These are phyloP conservation scores for Rosellinia necatrix DNA, from an alignment of 2,329 filamentous ascomycete genomes.

Conservation along the genomic window DNA sequence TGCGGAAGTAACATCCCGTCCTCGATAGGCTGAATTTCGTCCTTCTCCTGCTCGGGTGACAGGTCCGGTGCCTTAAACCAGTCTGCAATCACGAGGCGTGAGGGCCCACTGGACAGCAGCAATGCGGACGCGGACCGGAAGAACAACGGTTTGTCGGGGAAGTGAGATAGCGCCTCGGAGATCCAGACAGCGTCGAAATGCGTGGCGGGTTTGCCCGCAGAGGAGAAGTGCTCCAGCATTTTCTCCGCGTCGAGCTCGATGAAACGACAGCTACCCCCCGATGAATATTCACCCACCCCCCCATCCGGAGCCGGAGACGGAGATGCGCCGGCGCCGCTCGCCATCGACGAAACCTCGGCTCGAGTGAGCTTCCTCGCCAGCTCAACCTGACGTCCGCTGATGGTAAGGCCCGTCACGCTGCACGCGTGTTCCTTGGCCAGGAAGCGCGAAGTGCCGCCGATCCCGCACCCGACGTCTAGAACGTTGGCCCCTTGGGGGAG, in stretches of 20 bases:
- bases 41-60: slow-evolving; percentile 45
- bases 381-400: slow-evolving; percentile 62
- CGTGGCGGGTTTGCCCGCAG: slow-evolving; percentile 30
- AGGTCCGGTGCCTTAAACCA: slow-evolving; percentile 63
- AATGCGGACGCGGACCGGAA: slow-evolving; percentile 57
- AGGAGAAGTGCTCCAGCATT: slow-evolving; percentile 58
- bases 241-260: slow-evolving; percentile 65
- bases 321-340: neutral
- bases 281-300: slow-evolving; percentile 14
- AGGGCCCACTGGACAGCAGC: slow-evolving; percentile 55
- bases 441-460: slow-evolving; percentile 62
- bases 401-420: slow-evolving; percentile 63
- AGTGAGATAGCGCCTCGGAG: slow-evolving; percentile 64
- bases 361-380: slow-evolving; percentile 58
- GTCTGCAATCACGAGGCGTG: slow-evolving; percentile 59
- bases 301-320: neutral
- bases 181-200: slow-evolving; percentile 65
- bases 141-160: slow-evolving; percentile 63
- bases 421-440: slow-evolving; percentile 58
- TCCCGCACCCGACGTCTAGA: slow-evolving; percentile 64
- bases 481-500: slow-evolving; percentile 47
- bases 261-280: slow-evolving; percentile 51
- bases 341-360: slow-evolving; percentile 30
- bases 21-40: slow-evolving; percentile 64
- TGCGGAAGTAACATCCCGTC: slow-evolving; percentile 66